Conservation (phyloP, 192 early-diverging fungal genomes). For the Gorgonomyces haynaldii region DNA sequence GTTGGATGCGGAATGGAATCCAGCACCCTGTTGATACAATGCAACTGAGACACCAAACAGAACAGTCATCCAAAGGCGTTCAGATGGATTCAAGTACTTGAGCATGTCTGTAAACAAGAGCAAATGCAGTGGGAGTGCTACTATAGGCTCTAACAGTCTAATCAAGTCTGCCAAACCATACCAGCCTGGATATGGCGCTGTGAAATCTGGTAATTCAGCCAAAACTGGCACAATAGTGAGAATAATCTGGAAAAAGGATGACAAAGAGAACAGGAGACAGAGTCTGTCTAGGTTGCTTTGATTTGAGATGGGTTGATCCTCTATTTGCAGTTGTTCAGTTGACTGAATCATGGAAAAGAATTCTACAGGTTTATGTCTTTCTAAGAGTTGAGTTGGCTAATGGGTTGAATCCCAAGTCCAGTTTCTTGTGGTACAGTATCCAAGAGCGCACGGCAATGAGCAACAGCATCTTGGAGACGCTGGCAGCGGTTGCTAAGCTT, state of each 20-base stretch:
- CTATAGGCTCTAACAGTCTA: conserved; percentile 18
- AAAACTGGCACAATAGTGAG: conserved; percentile 21
- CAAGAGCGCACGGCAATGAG: not conserved
- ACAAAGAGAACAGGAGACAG: no score
- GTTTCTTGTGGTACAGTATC: not conserved
- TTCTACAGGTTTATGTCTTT: no score
- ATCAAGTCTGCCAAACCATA: conserved; percentile 19
- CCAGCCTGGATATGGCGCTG: conserved; percentile 1
- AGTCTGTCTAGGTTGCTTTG: no score
- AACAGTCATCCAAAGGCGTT: conserved; percentile 3
- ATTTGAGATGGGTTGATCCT: no score
- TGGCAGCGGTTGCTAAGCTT: not conserved
- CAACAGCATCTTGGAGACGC: conserved; percentile 6
- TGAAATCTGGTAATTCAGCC: conserved; percentile 11
- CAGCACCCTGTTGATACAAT: conserved; percentile 27
- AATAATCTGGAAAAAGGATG: conserved; percentile 6
- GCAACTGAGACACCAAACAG: conserved; percentile 15
- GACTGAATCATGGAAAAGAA: no score
- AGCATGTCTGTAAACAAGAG: conserved; percentile 11
- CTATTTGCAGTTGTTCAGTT: no score
- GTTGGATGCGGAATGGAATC: conserved; percentile 21
- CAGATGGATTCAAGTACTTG: not conserved
- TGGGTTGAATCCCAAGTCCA: no score
- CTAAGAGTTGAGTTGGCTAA: not conserved
- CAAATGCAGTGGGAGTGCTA: conserved; percentile 17